Evolutionary conservation across 129 eudicot species (phyloP).

Genomic region (Centaurea solstitialis): DNA sequence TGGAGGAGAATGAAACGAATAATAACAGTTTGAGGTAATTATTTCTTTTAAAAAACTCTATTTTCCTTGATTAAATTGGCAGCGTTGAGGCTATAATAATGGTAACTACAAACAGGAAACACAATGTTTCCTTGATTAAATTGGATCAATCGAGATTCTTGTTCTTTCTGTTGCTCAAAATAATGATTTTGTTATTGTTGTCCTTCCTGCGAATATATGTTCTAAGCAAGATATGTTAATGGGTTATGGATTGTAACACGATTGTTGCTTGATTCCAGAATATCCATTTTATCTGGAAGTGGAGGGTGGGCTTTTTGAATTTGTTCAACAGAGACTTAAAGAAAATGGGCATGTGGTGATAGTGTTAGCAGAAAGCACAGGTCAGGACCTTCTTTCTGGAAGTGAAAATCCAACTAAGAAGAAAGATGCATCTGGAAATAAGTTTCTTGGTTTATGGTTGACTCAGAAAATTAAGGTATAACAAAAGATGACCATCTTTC

Average conservation of each 20-base stretch:
- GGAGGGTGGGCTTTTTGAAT: constrained; percentile 81
- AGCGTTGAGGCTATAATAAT: neutral
- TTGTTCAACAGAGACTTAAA: constrained; percentile 71
- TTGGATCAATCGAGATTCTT: neutral
- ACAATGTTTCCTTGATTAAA: neutral
- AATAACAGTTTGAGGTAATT: no score
- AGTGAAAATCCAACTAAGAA: no score
- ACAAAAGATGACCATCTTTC: constrained; percentile 1
- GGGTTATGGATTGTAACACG: constrained; percentile 52
- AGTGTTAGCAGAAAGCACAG: constrained; percentile 86
- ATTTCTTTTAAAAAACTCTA: no score
- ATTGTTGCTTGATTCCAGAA: constrained; percentile 95
- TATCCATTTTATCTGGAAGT: constrained; percentile 90
- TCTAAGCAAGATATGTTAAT: constrained; percentile 30
- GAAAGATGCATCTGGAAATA: constrained; percentile 91
- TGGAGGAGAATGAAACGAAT: no score
- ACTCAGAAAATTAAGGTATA: constrained; percentile 70
- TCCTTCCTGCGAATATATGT: constrained; percentile 4
- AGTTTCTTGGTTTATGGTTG: constrained; percentile 72
- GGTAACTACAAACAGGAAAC: neutral
- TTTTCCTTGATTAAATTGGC: no score
- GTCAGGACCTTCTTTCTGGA: no score
- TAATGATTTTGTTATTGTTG: neutral
- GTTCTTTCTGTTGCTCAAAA: neutral
- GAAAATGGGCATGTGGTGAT: constrained; percentile 78